Evolutionary conservation across 306 rosid genomes (phyloP).

Genomic region (Inga oerstediana): DNA sequence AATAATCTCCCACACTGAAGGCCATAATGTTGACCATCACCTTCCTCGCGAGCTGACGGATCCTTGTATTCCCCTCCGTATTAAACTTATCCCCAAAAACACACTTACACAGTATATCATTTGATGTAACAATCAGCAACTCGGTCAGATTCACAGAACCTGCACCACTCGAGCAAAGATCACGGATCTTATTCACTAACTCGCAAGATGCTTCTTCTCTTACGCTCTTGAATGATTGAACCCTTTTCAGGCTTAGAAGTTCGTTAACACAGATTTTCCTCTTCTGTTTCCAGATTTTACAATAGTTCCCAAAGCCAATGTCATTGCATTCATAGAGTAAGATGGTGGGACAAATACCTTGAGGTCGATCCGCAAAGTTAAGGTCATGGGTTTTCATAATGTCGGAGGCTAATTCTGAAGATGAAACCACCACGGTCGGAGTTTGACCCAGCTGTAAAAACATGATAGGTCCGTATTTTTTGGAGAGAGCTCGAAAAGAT

Average conservation of each 20-base stretch:
- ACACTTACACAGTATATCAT: background rate
- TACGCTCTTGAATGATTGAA: background rate
- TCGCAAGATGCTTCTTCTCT: conserved; percentile 18
- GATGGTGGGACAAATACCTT: no score
- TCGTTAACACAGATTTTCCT: conserved; percentile 27
- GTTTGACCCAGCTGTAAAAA: conserved; percentile 36
- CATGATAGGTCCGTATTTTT: conserved; percentile 31
- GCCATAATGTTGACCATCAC: background rate
- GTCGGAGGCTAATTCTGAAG: background rate
- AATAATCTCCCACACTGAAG: no score
- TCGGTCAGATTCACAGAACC: background rate
- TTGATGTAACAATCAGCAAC: background rate
- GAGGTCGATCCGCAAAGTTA: no score
- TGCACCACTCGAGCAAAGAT: background rate
- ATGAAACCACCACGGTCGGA: background rate
- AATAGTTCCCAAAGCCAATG: conserved; percentile 31
- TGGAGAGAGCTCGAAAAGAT: no score
- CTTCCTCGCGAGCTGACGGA: background rate
- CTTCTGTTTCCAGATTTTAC: conserved; percentile 41
- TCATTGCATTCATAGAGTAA: background rate
- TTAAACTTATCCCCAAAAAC: background rate
- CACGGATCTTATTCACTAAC: background rate
- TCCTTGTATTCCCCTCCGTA: no score
- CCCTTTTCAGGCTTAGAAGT: conserved; percentile 36
- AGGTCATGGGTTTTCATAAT: conserved; percentile 3